phyloP scores from a whole-genome alignment of 2,329 filamentous ascomycete genomes.

The Colletotrichum sp. region DNA sequence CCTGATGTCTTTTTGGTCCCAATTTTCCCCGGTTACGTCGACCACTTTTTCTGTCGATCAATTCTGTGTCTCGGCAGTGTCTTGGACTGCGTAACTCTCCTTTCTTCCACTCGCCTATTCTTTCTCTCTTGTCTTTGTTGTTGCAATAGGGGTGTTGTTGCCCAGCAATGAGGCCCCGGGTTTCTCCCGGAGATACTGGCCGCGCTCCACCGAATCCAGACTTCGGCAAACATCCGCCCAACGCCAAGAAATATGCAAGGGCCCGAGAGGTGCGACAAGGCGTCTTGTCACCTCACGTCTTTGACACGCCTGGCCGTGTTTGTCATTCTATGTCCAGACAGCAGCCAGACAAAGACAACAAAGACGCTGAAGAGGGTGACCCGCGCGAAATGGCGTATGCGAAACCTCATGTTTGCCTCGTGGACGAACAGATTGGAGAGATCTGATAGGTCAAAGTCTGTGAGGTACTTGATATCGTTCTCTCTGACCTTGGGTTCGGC shows the following conservation, averaged over 20 bases:
- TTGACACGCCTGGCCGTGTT: slow-evolving; percentile 16
- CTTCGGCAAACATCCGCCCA: neutral
- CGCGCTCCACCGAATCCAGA: neutral
- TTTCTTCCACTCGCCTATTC: neutral
- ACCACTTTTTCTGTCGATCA: neutral
- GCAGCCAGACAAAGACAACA: slow-evolving; percentile 47
- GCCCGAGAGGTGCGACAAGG: neutral
- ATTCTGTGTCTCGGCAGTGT: neutral
- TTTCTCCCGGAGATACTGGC: neutral
- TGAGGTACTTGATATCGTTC: slow-evolving; percentile 64
- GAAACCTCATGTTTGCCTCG: slow-evolving; percentile 27
- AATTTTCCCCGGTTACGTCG: neutral
- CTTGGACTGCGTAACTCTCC: neutral
- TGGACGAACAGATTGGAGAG: slow-evolving; percentile 41
- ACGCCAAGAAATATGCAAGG: slow-evolving; percentile 10
- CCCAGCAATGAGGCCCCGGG: neutral
- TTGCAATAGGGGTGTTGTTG: neutral
- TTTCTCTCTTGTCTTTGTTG: neutral
- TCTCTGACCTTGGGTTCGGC: slow-evolving; percentile 65
- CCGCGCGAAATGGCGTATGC: slow-evolving; percentile 44
- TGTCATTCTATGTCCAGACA: slow-evolving; percentile 38
- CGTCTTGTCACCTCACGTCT: neutral
- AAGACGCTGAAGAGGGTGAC: slow-evolving; percentile 46
- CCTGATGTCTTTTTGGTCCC: neutral
- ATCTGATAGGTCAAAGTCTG: slow-evolving; percentile 47